phyloP scores from a whole-genome alignment of 768 basidiomycete species.

The Phlebiopsis flavidoalba region DNA sequence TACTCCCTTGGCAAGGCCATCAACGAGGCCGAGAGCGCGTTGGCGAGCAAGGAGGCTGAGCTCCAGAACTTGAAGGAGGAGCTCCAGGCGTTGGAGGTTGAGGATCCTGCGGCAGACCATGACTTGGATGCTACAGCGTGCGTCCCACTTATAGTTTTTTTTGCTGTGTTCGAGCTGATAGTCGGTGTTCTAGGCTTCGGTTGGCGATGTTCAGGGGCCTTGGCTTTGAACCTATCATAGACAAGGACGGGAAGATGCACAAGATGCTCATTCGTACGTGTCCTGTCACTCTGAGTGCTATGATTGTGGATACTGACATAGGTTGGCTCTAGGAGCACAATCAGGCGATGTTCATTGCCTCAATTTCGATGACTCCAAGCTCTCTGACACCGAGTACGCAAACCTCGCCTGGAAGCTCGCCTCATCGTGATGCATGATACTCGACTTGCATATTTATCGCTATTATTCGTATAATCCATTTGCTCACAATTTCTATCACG shows the following conservation, averaged over 20 bases:
- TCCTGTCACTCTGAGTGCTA: neutral
- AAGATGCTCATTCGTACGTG: constrained; percentile 71
- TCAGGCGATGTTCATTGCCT: constrained; percentile 37
- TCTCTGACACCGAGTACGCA: constrained; percentile 24
- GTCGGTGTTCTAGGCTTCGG: constrained; percentile 43
- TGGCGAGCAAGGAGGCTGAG: constrained; percentile 67
- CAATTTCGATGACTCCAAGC: constrained; percentile 21
- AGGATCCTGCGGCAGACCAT: constrained; percentile 71
- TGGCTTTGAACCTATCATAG: constrained; percentile 64
- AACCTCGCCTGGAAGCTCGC: constrained; percentile 32
- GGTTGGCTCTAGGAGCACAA: constrained; percentile 36
- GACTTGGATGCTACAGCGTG: constrained; percentile 68
- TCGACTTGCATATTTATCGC: neutral
- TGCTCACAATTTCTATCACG: neutral
- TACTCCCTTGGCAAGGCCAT: constrained; percentile 70
- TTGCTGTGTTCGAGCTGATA: neutral
- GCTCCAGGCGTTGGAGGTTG: constrained; percentile 52
- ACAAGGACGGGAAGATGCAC: constrained; percentile 41
- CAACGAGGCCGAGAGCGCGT: constrained; percentile 60
- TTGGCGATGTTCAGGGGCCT: constrained; percentile 64
- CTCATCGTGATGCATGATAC: constrained; percentile 21
- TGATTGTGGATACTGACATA: neutral
- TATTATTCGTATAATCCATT: neutral
- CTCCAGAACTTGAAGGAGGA: constrained; percentile 65
- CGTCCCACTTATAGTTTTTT: constrained; percentile 21